These are phyloP conservation scores for Malassezia cuniculi DNA, from an alignment of 1,284 basidiomycete genomes.

Conservation along the genomic window DNA sequence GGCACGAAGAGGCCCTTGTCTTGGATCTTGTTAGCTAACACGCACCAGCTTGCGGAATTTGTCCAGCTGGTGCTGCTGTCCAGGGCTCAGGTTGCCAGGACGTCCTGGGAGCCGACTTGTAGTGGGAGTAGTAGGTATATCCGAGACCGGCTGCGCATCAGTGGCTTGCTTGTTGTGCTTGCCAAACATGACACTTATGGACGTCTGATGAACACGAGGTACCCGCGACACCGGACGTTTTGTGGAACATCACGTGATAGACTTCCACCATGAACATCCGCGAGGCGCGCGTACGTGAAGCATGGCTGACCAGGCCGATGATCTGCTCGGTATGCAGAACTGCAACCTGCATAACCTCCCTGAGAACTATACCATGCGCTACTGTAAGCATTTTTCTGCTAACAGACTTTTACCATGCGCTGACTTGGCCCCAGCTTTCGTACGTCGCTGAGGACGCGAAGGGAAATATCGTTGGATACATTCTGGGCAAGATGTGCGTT, in stretches of 20 bases:
- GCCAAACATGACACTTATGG: too few species aligned
- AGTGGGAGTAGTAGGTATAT: too few species aligned
- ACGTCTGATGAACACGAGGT: too few species aligned
- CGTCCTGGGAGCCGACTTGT: too few species aligned
- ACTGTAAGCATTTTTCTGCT: conserved; percentile 17
- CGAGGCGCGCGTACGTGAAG: conserved; percentile 13
- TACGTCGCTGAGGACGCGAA: conserved; percentile 83
- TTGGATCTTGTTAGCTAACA: conserved; percentile 20
- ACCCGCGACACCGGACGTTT: too few species aligned
- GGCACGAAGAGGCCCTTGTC: conserved; percentile 35
- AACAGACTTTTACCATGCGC: conserved; percentile 69
- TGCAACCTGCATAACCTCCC: conserved; percentile 44
- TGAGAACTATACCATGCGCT: conserved; percentile 44
- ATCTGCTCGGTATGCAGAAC: conserved; percentile 41
- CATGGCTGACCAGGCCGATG: conserved; percentile 25
- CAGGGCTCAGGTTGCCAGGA: conserved; percentile 35
- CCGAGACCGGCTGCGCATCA: too few species aligned
- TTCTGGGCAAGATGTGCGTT: conserved; percentile 70
- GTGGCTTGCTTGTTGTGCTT: too few species aligned
- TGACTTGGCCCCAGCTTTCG: conserved; percentile 86
- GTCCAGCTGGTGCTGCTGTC: conserved; percentile 31
- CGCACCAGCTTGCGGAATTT: conserved; percentile 20
- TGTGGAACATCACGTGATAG: too few species aligned
- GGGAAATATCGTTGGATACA: conserved; percentile 83
- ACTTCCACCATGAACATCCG: conserved; percentile 23